Evolutionary conservation across 192 early-diverging fungal genomes (phyloP), one percentile per base, ranked within the genome.

Genomic region (Entomortierella beljakovae): DNA sequence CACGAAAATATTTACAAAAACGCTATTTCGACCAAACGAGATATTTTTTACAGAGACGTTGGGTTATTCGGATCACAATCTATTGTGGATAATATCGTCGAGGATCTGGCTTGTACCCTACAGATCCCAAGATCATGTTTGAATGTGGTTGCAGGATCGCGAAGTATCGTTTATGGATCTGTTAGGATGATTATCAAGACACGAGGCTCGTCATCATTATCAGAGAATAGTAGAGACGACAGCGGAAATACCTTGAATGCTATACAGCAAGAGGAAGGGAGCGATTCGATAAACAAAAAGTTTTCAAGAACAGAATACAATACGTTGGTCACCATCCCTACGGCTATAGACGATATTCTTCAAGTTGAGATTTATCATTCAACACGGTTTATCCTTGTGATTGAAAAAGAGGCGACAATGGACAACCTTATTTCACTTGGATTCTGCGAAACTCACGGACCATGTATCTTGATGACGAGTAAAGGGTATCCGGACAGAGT

Each of bases 371-470:
- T 79, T n/a, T 68, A 79, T 49, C 62, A 61, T 0, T 28, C 38
- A 38, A 79, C 75, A 28, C 54, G 49, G 20, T 65, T 64, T 20
- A 49, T 79, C 22, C 26, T 79, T 0, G 75, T 70, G 23, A 52
- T 79, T 7, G 75, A 79, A 25, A 79, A 79, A n/a, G 75, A 79
- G 50, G 61, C 75, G 15, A 68, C 68, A 7, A 53, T 79, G 38
- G 46, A 42, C 6, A 26, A 79, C 23, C 22, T 79, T 20, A 60
- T 70, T 3, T 64, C 67, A 1, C 9, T 42, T 0, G 68, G 75
- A 16, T 79, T 79, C 67, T 79, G 62, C 29, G 50, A 70, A 7
- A 42, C 61, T 0, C 48, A 61, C 54, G 75, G 75, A 23, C 75
- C 75, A 1, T 79, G 75, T 25, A 61, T 79, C 42, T 28, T 79